A percentile compares a stretch with the other conserved stretches of the same genome.
Conservation (phyloP, 495 filamentous ascomycete genomes). For the Aspergillus sparsus region DNA sequence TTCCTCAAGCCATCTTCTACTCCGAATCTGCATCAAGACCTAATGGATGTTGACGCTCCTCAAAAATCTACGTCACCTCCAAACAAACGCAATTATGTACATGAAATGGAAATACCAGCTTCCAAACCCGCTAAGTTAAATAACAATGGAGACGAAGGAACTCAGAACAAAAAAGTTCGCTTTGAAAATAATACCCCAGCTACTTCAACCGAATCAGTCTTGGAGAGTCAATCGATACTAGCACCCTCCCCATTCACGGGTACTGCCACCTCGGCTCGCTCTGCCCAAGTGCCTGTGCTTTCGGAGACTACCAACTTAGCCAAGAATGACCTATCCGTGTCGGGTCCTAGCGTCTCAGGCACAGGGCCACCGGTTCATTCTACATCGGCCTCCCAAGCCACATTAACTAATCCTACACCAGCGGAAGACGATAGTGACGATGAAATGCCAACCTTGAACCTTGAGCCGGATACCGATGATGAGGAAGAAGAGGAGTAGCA, state of each 20-base stretch:
- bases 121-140: conserved; percentile 1
- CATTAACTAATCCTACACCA: conserved; percentile 9
- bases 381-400: conserved; percentile 7
- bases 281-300: conserved; percentile 12
- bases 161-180: conserved; percentile 38
- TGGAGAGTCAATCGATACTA: conserved; percentile 11
- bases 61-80: conserved; percentile 10
- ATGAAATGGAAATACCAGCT: conserved; percentile 26
- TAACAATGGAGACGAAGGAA: conserved; percentile 15
- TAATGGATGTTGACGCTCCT: conserved; percentile 24
- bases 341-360: conserved; percentile 1
- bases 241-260: conserved; percentile 18
- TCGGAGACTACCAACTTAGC: background rate
- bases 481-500: conserved; percentile 37
- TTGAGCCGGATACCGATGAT: conserved; percentile 50
- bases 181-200: conserved; percentile 27
- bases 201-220: conserved; percentile 1
- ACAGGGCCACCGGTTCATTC: conserved; percentile 1
- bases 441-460: conserved; percentile 50
- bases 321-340: background rate
- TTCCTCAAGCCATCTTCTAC: conserved; percentile 34
- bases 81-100: conserved; percentile 40
- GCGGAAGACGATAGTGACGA: conserved; percentile 50
- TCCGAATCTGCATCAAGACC: conserved; percentile 18
- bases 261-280: conserved; percentile 20